These are phyloP conservation scores for Cytospora piceicola DNA, from an alignment of 2,329 filamentous ascomycete genomes.

Conservation along the genomic window DNA sequence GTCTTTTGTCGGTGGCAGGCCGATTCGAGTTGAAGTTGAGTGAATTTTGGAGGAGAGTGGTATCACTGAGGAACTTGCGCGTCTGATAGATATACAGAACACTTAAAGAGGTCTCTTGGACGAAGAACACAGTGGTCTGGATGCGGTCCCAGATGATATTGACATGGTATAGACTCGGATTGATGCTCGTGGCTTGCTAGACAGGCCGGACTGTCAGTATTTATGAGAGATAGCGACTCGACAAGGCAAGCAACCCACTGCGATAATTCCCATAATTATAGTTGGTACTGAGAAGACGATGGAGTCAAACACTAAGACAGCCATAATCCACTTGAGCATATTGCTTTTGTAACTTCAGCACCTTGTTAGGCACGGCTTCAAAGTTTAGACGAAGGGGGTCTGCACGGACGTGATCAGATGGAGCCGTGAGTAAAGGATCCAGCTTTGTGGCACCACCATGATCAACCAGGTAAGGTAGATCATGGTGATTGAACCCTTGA, in stretches of 20 bases:
- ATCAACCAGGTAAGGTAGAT: conserved; percentile 40
- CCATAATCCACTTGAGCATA: conserved; percentile 34
- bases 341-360: background rate
- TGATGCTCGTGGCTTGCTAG: conserved; percentile 32
- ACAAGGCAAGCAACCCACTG: conserved; percentile 34
- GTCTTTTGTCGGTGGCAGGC: conserved; percentile 19
- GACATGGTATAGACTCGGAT: conserved; percentile 33
- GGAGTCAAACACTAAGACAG: conserved; percentile 36
- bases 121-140: conserved; percentile 40
- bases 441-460: conserved; percentile 41
- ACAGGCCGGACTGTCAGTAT: background rate
- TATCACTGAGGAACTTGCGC: conserved; percentile 30
- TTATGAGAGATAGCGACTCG: background rate
- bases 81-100: conserved; percentile 40
- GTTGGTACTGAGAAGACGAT: conserved; percentile 38
- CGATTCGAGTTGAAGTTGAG: conserved; percentile 5
- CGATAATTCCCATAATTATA: conserved; percentile 36
- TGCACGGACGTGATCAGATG: conserved; percentile 38
- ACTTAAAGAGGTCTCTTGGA: conserved; percentile 39
- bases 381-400: background rate
- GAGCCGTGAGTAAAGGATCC: conserved; percentile 40
- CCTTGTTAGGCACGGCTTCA: background rate
- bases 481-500: conserved; percentile 30
- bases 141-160: conserved; percentile 39
- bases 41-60: conserved; percentile 22